A percentile compares a stretch with the other conserved stretches of the same genome.
phyloP scores from a whole-genome alignment of 352 stramenopile genomes.

The Pythium folliculosum region DNA sequence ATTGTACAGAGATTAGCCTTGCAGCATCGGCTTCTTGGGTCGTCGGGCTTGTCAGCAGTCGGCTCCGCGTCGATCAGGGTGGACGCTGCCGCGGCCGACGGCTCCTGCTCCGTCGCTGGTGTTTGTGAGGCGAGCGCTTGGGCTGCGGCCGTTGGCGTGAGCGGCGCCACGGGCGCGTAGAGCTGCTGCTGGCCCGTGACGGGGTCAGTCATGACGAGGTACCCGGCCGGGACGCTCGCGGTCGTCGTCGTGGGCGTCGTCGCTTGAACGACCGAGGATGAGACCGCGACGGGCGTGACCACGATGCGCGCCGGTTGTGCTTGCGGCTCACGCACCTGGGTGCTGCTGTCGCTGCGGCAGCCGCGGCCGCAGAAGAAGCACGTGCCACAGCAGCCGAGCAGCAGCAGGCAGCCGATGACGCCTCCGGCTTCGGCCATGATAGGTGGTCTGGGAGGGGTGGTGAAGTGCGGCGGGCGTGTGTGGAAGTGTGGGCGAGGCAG shows the following conservation, averaged over 20 bases:
- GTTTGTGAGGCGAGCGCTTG: not conserved
- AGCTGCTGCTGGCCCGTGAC: not conserved
- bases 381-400: not conserved
- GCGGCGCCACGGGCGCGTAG: not conserved
- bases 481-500: not conserved
- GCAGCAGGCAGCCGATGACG: not conserved
- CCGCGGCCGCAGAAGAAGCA: conserved; percentile 1
- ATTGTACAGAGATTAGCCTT: too few relatives aligned
- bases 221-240: not conserved
- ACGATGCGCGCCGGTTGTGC: not conserved
- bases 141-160: not conserved
- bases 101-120: not conserved
- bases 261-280: not conserved
- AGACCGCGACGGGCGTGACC: not conserved
- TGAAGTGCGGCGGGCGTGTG: not conserved
- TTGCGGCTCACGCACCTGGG: not conserved
- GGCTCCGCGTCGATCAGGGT: too few relatives aligned
- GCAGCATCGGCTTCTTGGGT: too few relatives aligned
- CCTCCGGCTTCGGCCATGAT: not conserved
- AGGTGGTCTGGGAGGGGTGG: not conserved
- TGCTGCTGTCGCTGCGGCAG: not conserved
- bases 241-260: not conserved
- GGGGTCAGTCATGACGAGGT: not conserved
- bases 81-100: not conserved
- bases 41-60: too few relatives aligned